phyloP scores from a whole-genome alignment of 2,329 filamentous ascomycete genomes.

The Magnaporthiopsis rhizophila region DNA sequence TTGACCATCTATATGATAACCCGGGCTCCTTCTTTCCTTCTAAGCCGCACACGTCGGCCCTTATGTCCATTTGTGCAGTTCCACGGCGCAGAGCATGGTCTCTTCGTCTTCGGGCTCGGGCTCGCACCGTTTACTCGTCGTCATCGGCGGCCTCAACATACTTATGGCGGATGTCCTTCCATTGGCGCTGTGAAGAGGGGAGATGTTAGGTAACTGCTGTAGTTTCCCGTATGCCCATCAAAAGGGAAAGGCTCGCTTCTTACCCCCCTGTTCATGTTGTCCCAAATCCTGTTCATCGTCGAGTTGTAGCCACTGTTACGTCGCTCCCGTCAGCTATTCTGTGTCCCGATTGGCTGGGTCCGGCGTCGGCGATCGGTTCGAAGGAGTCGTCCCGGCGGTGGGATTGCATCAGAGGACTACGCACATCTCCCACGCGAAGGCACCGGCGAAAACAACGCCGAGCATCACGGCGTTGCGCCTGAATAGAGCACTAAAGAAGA shows the following conservation, averaged over 20 bases:
- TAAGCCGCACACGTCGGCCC: neutral
- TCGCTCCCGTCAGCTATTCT: neutral
- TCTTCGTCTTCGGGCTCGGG: neutral
- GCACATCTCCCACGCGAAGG: constrained; percentile 93
- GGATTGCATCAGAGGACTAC: constrained; percentile 24
- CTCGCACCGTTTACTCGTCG: constrained; percentile 43
- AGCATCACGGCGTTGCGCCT: constrained; percentile 85
- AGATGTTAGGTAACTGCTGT: neutral
- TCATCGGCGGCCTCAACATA: constrained; percentile 69
- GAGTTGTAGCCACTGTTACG: constrained; percentile 69
- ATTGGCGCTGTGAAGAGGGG: constrained; percentile 69
- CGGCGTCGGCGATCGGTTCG: too few species aligned
- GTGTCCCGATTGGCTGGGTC: neutral
- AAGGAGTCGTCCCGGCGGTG: neutral
- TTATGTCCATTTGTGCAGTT: neutral
- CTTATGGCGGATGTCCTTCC: constrained; percentile 95
- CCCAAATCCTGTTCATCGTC: constrained; percentile 79
- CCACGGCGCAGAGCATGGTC: neutral
- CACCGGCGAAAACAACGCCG: constrained; percentile 73
- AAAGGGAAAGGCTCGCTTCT: constrained; percentile 28
- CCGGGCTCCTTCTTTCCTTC: neutral
- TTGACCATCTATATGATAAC: neutral
- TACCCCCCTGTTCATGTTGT: constrained; percentile 86
- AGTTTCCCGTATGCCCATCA: neutral
- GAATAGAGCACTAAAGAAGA: constrained; percentile 61